These are phyloP conservation scores for Lactarius sanguifluus DNA, from an alignment of 768 basidiomycete species.

Conservation along the genomic window DNA sequence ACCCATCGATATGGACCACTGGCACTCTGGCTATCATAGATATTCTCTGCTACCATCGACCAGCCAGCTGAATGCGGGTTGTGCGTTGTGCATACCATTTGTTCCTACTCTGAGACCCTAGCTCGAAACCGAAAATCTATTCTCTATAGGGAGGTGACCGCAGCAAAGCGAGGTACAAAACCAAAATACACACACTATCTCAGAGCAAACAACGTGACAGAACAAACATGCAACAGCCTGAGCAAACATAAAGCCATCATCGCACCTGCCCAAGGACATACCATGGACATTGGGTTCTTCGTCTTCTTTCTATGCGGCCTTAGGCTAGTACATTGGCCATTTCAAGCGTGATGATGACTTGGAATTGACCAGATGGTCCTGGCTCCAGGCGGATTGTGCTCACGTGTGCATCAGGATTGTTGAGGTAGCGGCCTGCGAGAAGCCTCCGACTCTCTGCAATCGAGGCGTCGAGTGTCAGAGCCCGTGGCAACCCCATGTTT, in stretches of 20 bases:
- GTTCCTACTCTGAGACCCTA: background rate
- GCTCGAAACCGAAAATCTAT: background rate
- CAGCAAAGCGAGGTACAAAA: background rate
- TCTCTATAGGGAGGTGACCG: background rate
- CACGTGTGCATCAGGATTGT: background rate
- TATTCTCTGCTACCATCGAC: background rate
- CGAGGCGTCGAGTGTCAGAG: background rate
- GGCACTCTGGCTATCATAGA: background rate
- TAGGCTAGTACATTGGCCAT: background rate
- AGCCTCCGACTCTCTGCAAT: background rate
- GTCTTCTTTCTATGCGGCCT: background rate
- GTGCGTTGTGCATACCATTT: background rate
- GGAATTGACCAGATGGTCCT: background rate
- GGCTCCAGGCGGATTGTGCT: background rate
- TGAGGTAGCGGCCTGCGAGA: slow-evolving; percentile 2
- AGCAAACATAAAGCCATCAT: background rate
- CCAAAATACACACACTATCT: background rate
- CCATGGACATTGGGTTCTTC: background rate
- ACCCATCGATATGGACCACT: background rate
- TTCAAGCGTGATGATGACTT: slow-evolving; percentile 4
- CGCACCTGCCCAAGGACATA: background rate
- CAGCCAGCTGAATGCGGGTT: too few relatives aligned
- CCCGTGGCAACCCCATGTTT: too few relatives aligned
- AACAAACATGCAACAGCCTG: background rate
- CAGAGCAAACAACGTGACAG: too few relatives aligned